Conservation (phyloP, 257 asterid genomes). For the Nicotiana noctiflora region DNA sequence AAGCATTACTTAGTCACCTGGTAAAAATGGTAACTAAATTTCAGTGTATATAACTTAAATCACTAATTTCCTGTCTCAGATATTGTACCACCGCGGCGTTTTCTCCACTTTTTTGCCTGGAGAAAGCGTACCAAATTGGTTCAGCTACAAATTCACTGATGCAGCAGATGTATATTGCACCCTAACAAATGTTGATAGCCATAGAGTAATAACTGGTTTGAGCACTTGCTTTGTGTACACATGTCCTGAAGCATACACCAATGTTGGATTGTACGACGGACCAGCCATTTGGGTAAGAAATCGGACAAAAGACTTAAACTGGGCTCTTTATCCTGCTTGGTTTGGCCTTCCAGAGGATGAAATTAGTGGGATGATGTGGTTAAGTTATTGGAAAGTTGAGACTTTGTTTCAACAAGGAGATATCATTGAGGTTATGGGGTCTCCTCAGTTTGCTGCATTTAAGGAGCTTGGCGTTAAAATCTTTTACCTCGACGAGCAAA, state of each 20-base stretch:
- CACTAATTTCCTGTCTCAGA: not conserved
- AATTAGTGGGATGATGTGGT: not conserved
- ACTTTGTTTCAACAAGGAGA: not conserved
- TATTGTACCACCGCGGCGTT: not conserved
- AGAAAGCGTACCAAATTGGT: not conserved
- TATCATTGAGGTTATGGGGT: not conserved
- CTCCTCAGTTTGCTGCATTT: constrained; percentile 1
- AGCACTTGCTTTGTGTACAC: constrained; percentile 6
- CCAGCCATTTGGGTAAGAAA: constrained; percentile 4
- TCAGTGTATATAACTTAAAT: not conserved
- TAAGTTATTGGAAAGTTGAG: constrained; percentile 3
- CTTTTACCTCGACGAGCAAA: not conserved
- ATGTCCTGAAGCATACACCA: constrained; percentile 1
- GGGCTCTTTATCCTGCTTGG: not conserved
- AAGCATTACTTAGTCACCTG: too few relatives aligned
- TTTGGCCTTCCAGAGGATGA: constrained; percentile 4
- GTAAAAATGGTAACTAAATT: too few relatives aligned
- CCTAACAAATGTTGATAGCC: not conserved
- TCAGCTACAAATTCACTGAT: not conserved
- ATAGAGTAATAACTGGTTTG: not conserved
- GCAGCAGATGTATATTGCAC: constrained; percentile 1
- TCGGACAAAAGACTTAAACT: not conserved
- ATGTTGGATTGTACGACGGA: not conserved
- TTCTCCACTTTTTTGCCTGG: constrained; percentile 1
- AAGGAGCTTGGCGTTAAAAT: constrained; percentile 2